Base-by-base conservation (phyloP, 306 rosid genomes). In the Cucurbita maxima region DNA sequence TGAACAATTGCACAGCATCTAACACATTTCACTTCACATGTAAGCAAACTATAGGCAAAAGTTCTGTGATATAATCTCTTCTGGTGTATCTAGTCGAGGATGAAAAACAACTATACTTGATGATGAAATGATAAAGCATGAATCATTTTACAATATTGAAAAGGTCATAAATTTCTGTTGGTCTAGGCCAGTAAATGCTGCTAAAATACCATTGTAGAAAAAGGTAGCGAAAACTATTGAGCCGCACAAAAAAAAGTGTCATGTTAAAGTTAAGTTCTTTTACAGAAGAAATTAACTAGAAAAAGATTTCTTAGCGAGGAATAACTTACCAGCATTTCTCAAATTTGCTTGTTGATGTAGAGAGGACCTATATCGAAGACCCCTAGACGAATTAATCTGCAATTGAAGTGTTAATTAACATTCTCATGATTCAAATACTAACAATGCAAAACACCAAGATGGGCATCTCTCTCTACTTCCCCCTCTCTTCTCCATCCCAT, bases 311-410 rank as follows among this genome's bases (percentile, higher is more conserved):
- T 68, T 15, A 68, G 44, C 16, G 4, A 68, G 10, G 41, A 45
- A 45, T 56, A 52, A 54, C 64, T 72, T 54, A 72, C 76, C 25
- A 34, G n/a, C 13, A 72, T 37, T 41, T 38, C 76, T 41, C 64
- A 54, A 38, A 72, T 54, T 38, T 72, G 51, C 64, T 10, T 37
- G 63, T 54, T 19, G 60, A 37, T 38, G 63, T 18, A 22, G 51
- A 18, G 40, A 54, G 36, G 38, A 54, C 41, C 76, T 8, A 54
- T 18, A 25, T 10, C 8, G 63, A 72, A 54, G 63, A n/a, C 61
- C 37, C 38, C 51, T 72, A 53, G 19, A 72, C 11, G 18, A 52
- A 72, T 56, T n/a, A 63, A 54, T 52, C 76, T 72, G 76, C 76
- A 53, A 72, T 54, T 34, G n/a, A 19, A 38, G 11, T 53, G 63